Base-by-base conservation (phyloP, 176 grass and related monocot species). In the Phyllostachys edulis region DNA sequence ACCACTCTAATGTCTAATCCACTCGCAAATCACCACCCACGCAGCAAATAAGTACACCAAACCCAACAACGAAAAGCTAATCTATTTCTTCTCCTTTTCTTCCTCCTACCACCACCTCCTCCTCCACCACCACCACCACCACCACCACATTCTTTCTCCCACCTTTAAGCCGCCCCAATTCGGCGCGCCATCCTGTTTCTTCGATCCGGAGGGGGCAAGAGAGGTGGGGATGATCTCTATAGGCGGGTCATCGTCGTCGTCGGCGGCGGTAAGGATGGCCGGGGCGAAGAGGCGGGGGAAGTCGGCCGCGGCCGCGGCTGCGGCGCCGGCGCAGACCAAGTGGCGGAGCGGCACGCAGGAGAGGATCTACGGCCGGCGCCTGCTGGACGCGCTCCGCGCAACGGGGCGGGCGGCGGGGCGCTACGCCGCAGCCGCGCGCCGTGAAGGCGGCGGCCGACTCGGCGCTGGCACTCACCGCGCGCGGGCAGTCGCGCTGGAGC, bases 401-500 rank as follows among this genome's bases (percentile, higher is more conserved):
- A 76, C 93, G 24, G 29, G 1, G 67, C 63, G 0, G 45, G 45
- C 77, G 40, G 57, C 83, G 50, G 7, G 32, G 20, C n/a, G 47
- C 80, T 2, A 49, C 23, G 36, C 61, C 38, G 51, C 85, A 78
- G 81, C 77, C 93, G 1, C 85, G 93, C 9, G 88, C 88, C 42
- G 88, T 99, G n/a, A 99, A 96, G 90, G 88, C 79, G 3, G 93
- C 87, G 24, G 96, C 93, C 0, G 91, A 99, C 66, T 99, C 96
- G 14, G 96, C 91, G 47, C 96, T 99, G 11, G 96, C 93, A 37
- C 88, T 96, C 32, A 99, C 93, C 1, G 96, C 96, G 60, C 77
- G 88, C 7, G 96, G 93, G 0, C 96, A 92, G 84, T 92, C 96
- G 13, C 89, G 93, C 36, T 99, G 96, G 96, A 99, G 96, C 89